Conservation (phyloP, 371 early-diverging fungal genomes). For the Synchytrium microbalum region DNA sequence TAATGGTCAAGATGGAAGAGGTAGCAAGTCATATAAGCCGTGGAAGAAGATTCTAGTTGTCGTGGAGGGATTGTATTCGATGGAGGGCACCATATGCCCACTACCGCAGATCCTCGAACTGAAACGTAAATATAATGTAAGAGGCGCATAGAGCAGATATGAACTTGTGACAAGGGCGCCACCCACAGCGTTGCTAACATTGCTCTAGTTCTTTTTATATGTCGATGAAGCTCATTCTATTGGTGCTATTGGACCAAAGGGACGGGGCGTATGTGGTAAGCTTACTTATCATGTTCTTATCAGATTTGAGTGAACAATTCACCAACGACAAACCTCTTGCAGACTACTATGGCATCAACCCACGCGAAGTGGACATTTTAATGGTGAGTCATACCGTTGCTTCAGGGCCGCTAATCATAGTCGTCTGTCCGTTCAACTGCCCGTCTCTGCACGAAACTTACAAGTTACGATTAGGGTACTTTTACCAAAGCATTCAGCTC, state of each 20-base stretch:
- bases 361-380: slow-evolving; percentile 87
- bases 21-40: slow-evolving; percentile 92
- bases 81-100: slow-evolving; percentile 96
- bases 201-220: slow-evolving; percentile 83
- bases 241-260: slow-evolving; percentile 69
- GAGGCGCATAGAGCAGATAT: neutral
- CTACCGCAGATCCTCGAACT: slow-evolving; percentile 87
- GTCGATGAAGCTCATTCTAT: slow-evolving; percentile 99
- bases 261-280: slow-evolving; percentile 98
- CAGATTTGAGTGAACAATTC: no score
- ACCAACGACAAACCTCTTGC: no score
- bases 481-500: slow-evolving; percentile 99
- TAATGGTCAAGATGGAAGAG: slow-evolving; percentile 98
- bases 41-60: slow-evolving; percentile 99
- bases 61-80: slow-evolving; percentile 98
- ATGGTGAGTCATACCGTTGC: no score
- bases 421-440: no score
- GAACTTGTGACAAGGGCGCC: neutral
- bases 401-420: no score
- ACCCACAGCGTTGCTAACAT: neutral
- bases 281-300: no score
- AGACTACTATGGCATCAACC: slow-evolving; percentile 87
- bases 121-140: slow-evolving; percentile 89
- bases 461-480: no score
- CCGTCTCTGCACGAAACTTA: no score